phyloP scores from a whole-genome alignment of 1,284 basidiomycete species.

The Papiliotrema laurentii region DNA sequence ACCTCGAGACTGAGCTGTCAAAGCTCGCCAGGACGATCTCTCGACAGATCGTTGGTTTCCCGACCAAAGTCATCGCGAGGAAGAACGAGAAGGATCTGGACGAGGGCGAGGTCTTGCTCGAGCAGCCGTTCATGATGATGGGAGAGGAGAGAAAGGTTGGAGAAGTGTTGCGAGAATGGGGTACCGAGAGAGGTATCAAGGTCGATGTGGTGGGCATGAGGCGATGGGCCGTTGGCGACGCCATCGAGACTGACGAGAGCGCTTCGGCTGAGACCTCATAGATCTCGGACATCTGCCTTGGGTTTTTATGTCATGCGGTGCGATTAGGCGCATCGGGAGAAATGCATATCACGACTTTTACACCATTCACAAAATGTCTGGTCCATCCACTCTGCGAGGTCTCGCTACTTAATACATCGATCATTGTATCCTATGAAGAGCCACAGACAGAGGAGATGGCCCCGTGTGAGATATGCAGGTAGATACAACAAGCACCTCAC shows the following conservation, averaged over 20 bases:
- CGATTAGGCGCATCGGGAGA: too few species aligned
- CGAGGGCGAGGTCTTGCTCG: slow-evolving; percentile 61
- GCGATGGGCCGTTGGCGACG: slow-evolving; percentile 43
- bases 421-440: too few species aligned
- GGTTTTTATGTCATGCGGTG: too few species aligned
- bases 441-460: too few species aligned
- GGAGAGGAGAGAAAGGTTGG: slow-evolving; percentile 57
- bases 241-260: slow-evolving; percentile 8
- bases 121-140: slow-evolving; percentile 75
- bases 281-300: background rate
- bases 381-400: too few species aligned
- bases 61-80: slow-evolving; percentile 60
- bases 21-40: slow-evolving; percentile 72
- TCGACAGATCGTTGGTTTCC: slow-evolving; percentile 80
- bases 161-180: slow-evolving; percentile 66
- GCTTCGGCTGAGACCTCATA: background rate
- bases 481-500: too few species aligned
- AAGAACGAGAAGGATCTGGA: slow-evolving; percentile 16
- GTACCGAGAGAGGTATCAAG: slow-evolving; percentile 51
- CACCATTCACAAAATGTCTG: background rate
- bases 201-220: slow-evolving; percentile 40
- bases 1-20: slow-evolving; percentile 55
- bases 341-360: background rate
- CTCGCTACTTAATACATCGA: too few species aligned
- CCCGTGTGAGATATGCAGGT: too few species aligned